Base-by-base conservation (phyloP, 805 yeast genomes). In the Starmerella bombicola region DNA sequence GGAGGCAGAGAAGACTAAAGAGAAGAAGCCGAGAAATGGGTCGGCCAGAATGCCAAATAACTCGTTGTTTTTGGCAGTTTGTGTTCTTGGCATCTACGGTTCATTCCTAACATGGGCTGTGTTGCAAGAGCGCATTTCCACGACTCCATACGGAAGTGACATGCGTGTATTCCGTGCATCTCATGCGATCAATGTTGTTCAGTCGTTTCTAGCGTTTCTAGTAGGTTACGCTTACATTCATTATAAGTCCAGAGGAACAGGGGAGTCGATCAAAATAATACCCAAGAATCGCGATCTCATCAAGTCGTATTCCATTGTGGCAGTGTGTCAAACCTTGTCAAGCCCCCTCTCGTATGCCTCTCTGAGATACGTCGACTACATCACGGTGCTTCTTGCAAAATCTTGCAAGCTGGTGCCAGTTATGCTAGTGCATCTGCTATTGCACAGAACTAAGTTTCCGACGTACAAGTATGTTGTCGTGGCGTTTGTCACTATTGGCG, bases 321-420 rank as follows among this genome's bases (percentile, higher is more conserved):
- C 59, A 1, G 51, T 50, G 37, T 74, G 94, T 7, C 88, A 86
- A 52, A 75, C 93, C 18, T 53, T 86, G 20, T 75, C 95, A 1
- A 71, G 86, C 2, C 95, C 95, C 4, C 61, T 91, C 33, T 91
- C 93, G 1, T 76, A 83, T 46, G 71, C 76, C 31, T 74, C 94
- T 16, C 63, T 88, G 45, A 68, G 71, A 37, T 83, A 88, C 57
- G 88, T 91, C 24, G 95, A 83, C 55, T 91, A 81, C 56, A 64
- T 91, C 54, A 80, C 93, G 0, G 79, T 74, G 52, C 70, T 88
- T 47, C 68, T 91, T 46, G 93, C 95, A 16, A 91, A 91, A 57
- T 79, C 94, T 40, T 88, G 97, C 58, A 91, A 91, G 55, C 68
- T 91, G 59, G 74, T 91, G 18, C 99, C 99, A 0, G 94, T 88